Evolutionary conservation across 768 basidiomycete species (phyloP), one percentile per base, ranked within the genome.

Genomic region (Coprinopsis cinerea): DNA sequence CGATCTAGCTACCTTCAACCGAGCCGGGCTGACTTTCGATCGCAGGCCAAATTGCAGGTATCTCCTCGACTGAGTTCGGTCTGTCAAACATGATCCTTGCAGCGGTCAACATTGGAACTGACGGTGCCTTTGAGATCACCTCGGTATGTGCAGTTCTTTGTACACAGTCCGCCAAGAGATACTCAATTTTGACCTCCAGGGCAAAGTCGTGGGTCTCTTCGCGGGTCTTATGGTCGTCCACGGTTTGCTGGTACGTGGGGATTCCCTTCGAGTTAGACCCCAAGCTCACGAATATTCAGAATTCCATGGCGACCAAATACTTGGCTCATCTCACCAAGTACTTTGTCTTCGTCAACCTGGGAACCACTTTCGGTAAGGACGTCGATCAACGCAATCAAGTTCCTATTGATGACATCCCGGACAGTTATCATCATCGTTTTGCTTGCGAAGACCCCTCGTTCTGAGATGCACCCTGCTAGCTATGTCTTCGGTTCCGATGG

Each of bases 301-400:
- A 90, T 60, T 88, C 82, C 32, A 62, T 90, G 24, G 81, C 83
- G 1, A 93, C 92, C 1, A 77, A 78, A 18, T 72, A 84, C 54
- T 79, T 94, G 3, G 89, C 91, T 0, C 73, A 72, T 15, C 67
- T 91, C 53, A 92, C 91, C 2, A 75, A 74, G 18, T 77, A 76
- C 24, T 92, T 91, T 59, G 89, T 94, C 3, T 93, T 94, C 62
- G 72, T 94, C 58, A 94, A 95, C 64, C 72, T 94, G 45, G 90
- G 90, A 34, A 75, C 87, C 10, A 86, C 90, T 2, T 67, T 85
- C 47, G 57, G 83, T 85, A 53, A 56, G 77, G 67, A 25, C 23
- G 11, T 41, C 36, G 28, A 36, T 36, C 14, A 14, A 9, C 43
- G 32, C 22, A 30, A 20, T 43, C 22, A 47, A 15, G n/a, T 50